A percentile compares a stretch with the other conserved stretches of the same genome.
Evolutionary conservation across 495 filamentous ascomycete genomes (phyloP).

Genomic region (Lophiotrema nucula): DNA sequence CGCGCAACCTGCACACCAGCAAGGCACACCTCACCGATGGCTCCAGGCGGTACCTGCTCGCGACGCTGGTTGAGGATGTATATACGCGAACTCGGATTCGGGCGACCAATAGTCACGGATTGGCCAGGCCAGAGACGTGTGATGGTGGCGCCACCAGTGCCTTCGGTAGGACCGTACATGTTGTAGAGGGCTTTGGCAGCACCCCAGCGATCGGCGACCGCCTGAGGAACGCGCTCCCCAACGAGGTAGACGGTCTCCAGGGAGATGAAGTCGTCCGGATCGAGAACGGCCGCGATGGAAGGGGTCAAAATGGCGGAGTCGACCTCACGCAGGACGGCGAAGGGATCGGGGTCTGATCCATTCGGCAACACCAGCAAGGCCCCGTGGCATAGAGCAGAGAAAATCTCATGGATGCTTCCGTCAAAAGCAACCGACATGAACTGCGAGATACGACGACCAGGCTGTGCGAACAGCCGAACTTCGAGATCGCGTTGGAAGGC

Average conservation of each 20-base stretch:
- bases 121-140: slow-evolving; percentile 15
- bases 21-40: slow-evolving; percentile 42
- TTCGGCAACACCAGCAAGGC: slow-evolving; percentile 29
- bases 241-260: slow-evolving; percentile 36
- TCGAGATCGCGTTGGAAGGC: slow-evolving; percentile 33
- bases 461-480: slow-evolving; percentile 28
- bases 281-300: slow-evolving; percentile 29
- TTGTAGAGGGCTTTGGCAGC: slow-evolving; percentile 34
- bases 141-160: slow-evolving; percentile 36
- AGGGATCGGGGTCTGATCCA: slow-evolving; percentile 31
- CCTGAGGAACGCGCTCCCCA: slow-evolving; percentile 40
- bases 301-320: slow-evolving; percentile 40
- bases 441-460: slow-evolving; percentile 35
- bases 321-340: slow-evolving; percentile 30
- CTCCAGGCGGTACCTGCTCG: slow-evolving; percentile 30
- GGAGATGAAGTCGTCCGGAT: slow-evolving; percentile 31
- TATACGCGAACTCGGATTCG: slow-evolving; percentile 35
- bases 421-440: slow-evolving; percentile 50
- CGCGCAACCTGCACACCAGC: slow-evolving; percentile 41
- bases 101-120: slow-evolving; percentile 38
- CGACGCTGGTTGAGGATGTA: slow-evolving; percentile 37
- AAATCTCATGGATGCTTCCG: slow-evolving; percentile 46
- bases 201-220: slow-evolving; percentile 36
- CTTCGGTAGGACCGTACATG: slow-evolving; percentile 45
- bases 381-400: slow-evolving; percentile 43